Percentiles rank a stretch among this genome's conserved stretches.
phyloP scores from a whole-genome alignment of 2,329 filamentous ascomycete species.

The Didymella pomorum region DNA sequence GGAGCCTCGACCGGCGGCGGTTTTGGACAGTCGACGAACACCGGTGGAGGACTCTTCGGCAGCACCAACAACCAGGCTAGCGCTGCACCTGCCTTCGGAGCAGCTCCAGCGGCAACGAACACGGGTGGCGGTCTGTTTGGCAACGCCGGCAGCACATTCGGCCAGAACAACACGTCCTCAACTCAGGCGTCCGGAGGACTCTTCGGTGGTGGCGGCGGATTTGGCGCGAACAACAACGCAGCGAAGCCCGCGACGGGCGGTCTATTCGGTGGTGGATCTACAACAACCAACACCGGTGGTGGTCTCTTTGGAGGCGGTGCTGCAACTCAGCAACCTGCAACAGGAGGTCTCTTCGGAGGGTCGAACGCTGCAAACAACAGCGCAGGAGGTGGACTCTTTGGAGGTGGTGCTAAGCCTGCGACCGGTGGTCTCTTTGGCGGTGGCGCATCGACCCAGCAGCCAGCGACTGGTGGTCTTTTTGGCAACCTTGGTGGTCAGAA shows the following conservation, averaged over 20 bases:
- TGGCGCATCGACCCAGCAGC: conserved; percentile 36
- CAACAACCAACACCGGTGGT: conserved; percentile 36
- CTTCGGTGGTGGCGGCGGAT: conserved; percentile 52
- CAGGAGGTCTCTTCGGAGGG: conserved; percentile 62
- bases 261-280: conserved; percentile 45
- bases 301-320: conserved; percentile 45
- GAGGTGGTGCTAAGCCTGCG: conserved; percentile 48
- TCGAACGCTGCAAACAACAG: conserved; percentile 24
- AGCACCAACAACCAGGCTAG: conserved; percentile 37
- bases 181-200: conserved; percentile 48
- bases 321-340: conserved; percentile 48
- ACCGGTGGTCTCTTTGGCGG: conserved; percentile 54
- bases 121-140: conserved; percentile 43
- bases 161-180: conserved; percentile 41
- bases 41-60: conserved; percentile 47
- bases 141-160: conserved; percentile 40
- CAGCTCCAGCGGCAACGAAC: conserved; percentile 34
- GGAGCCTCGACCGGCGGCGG: conserved; percentile 37
- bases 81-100: conserved; percentile 40
- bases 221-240: conserved; percentile 49
- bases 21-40: conserved; percentile 42
- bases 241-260: conserved; percentile 51
- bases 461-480: conserved; percentile 45
- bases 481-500: conserved; percentile 41
- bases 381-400: conserved; percentile 53